Evolutionary conservation across 306 rosid species (phyloP).

Genomic region (Vigna nakashimae): DNA sequence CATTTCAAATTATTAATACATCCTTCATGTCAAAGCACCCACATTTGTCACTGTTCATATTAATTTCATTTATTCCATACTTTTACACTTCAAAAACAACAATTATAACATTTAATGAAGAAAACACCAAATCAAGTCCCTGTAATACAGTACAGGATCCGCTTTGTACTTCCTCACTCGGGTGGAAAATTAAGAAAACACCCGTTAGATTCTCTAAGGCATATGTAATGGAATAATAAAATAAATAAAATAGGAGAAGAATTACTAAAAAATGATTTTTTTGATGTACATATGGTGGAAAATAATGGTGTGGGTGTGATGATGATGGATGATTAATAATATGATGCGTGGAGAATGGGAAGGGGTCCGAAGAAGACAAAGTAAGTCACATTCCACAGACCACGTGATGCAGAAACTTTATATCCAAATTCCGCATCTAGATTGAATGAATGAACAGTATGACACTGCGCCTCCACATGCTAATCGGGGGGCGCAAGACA

Average conservation of each 20-base stretch:
- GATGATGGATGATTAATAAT: conserved; percentile 42
- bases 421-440: conserved; percentile 42
- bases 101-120: background rate
- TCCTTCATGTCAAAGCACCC: background rate
- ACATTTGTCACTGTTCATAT: background rate
- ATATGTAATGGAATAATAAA: no score
- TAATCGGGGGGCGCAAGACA: conserved; percentile 49
- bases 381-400: conserved; percentile 39
- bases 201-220: background rate
- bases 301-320: conserved; percentile 4
- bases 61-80: background rate
- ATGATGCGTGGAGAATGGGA: conserved; percentile 18
- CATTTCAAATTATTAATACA: background rate
- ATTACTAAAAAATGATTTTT: background rate
- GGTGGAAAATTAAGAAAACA: no score
- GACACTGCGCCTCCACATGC: conserved; percentile 57
- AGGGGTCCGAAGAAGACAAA: conserved; percentile 42
- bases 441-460: conserved; percentile 39
- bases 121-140: background rate
- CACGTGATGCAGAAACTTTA: conserved; percentile 64
- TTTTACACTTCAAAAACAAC: background rate
- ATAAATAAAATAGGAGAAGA: background rate
- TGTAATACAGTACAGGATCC: background rate
- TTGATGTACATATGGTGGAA: background rate
- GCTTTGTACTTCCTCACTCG: background rate